Percentiles rank a stretch among this genome's conserved stretches.
Evolutionary conservation across 2,329 filamentous ascomycete species (phyloP).

Genomic region (Cryoendolithus antarcticus): DNA sequence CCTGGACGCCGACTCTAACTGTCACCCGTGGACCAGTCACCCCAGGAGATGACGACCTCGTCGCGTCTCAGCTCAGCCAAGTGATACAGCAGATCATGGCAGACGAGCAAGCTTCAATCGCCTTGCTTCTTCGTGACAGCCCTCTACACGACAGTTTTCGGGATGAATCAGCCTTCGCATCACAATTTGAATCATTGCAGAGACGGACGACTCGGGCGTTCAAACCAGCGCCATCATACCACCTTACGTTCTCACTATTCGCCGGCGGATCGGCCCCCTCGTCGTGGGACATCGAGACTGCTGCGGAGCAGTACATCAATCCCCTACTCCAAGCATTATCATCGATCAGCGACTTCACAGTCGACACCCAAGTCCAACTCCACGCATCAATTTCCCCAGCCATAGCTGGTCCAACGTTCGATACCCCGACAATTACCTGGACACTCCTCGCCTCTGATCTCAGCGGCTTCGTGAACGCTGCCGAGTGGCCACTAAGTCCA

Average conservation of each 20-base stretch:
- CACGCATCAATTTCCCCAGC: constrained; percentile 62
- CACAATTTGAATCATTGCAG: constrained; percentile 36
- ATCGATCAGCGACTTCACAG: constrained; percentile 84
- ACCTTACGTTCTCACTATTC: constrained; percentile 91
- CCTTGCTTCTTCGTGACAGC: constrained; percentile 18
- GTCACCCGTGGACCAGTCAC: not conserved
- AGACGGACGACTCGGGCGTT: constrained; percentile 69
- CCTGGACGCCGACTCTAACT: constrained; percentile 2
- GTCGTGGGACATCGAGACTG: constrained; percentile 80
- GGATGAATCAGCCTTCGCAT: constrained; percentile 17
- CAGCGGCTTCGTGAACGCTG: constrained; percentile 90
- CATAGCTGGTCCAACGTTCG: constrained; percentile 44
- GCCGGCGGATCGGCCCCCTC: constrained; percentile 66
- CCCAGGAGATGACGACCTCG: constrained; percentile 39
- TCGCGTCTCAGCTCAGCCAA: constrained; percentile 66
- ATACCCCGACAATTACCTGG: constrained; percentile 46
- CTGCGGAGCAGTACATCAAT: constrained; percentile 66
- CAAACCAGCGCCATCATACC: constrained; percentile 87
- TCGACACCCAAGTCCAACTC: constrained; percentile 91
- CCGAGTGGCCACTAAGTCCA: constrained; percentile 91
- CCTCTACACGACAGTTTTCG: constrained; percentile 11
- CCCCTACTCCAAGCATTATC: constrained; percentile 70
- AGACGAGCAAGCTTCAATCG: constrained; percentile 77
- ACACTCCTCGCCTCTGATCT: constrained; percentile 72
- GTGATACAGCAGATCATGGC: constrained; percentile 67